Evolutionary conservation across 2,329 filamentous ascomycete species (phyloP).

Genomic region (Blumeria hordei): DNA sequence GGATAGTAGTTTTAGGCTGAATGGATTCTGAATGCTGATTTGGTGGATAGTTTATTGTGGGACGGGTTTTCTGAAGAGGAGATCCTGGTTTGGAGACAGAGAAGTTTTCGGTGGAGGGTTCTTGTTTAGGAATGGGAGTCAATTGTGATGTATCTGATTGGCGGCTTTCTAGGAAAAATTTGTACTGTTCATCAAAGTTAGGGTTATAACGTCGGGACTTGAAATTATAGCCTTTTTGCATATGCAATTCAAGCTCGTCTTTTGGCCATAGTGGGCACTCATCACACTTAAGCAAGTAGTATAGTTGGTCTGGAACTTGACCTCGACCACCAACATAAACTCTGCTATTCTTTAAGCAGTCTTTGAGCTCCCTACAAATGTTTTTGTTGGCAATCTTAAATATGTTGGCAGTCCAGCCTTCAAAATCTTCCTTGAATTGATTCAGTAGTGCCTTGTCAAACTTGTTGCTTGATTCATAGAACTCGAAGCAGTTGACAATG

Average conservation of each 20-base stretch:
- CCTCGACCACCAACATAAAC: background rate
- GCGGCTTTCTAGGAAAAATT: too few species aligned
- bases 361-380: background rate
- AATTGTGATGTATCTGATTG: too few species aligned
- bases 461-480: too few species aligned
- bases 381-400: slow-evolving; percentile 1
- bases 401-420: background rate
- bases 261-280: background rate
- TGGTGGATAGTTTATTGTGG: too few species aligned
- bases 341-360: background rate
- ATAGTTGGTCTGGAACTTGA: too few species aligned
- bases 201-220: too few species aligned
- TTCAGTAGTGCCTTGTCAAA: background rate
- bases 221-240: too few species aligned
- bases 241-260: too few species aligned
- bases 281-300: background rate
- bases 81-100: background rate
- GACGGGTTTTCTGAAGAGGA: too few species aligned
- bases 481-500: background rate
- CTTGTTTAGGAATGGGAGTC: background rate
- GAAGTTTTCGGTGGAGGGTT: background rate
- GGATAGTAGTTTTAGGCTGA: too few species aligned
- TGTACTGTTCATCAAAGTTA: too few species aligned
- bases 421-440: background rate
- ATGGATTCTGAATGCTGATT: too few species aligned